Evolutionary conservation across 306 rosid species (phyloP).

Genomic region (Vigna unguiculata): DNA sequence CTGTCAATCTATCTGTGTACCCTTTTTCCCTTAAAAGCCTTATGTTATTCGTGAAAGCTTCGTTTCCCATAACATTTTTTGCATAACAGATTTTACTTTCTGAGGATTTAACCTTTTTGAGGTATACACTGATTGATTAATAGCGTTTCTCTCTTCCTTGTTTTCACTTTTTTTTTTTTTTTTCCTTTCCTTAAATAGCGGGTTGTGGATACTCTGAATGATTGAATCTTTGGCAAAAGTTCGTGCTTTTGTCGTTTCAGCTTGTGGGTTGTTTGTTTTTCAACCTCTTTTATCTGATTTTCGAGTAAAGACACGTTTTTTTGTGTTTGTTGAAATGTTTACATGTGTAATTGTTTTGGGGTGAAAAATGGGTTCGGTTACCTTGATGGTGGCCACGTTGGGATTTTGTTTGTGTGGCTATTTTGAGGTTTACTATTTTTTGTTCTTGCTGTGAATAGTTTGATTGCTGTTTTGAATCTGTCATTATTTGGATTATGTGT

Average conservation of each 20-base stretch:
- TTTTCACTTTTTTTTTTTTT: background rate
- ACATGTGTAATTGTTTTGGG: background rate
- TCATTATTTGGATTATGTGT: constrained; percentile 31
- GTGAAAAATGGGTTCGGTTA: constrained; percentile 25
- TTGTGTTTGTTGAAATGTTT: background rate
- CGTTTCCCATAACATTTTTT: constrained; percentile 39
- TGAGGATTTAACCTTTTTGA: constrained; percentile 38
- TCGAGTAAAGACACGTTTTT: constrained; percentile 22
- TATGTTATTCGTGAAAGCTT: constrained; percentile 32
- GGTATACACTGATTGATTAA: constrained; percentile 45
- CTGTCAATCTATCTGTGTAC: background rate
- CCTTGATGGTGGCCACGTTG: constrained; percentile 26
- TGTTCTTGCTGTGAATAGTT: constrained; percentile 17
- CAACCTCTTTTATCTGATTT: constrained; percentile 31
- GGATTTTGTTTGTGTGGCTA: constrained; percentile 31
- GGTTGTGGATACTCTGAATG: constrained; percentile 34
- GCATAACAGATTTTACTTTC: constrained; percentile 23
- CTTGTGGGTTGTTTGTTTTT: constrained; percentile 39
- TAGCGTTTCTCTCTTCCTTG: background rate
- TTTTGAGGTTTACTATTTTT: constrained; percentile 37
- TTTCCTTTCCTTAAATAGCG: constrained; percentile 4
- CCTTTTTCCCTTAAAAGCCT: background rate
- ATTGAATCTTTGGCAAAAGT: constrained; percentile 41
- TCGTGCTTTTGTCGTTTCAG: constrained; percentile 47
- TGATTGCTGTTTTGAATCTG: constrained; percentile 11